Evolutionary conservation across 1,284 basidiomycete species (phyloP), one percentile per base, ranked within the genome.

Genomic region (Puccinia polysora): DNA sequence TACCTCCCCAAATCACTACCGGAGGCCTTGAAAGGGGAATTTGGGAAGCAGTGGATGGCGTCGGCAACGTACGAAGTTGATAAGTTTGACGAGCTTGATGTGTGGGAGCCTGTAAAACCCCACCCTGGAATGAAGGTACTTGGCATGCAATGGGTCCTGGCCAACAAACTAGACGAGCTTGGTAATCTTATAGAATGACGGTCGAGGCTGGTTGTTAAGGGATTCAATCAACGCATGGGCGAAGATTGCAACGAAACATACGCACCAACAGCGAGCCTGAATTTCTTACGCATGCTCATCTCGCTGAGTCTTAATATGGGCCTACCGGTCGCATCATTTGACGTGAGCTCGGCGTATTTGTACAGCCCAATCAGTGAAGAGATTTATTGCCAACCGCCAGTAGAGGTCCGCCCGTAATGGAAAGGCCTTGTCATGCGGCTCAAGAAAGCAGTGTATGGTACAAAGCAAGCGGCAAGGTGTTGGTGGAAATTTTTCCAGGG

Each of bases 151-250:
- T n/a, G n/a, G n/a, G n/a, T n/a, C n/a, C n/a, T n/a, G n/a, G n/a
- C n/a, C n/a, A n/a, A n/a, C n/a, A n/a, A n/a, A n/a, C n/a, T n/a
- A n/a, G n/a, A n/a, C n/a, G n/a, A 34, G n/a, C 45, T n/a, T 25
- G 59, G 23, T 65, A 72, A 38, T 34, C 23, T 36, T 18, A 65
- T 56, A 56, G 10, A 25, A 73, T 28, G 50, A 40, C 23, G n/a
- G n/a, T n/a, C n/a, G n/a, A n/a, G n/a, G n/a, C n/a, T n/a, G n/a
- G 74, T 75, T 18, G 74, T 65, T 40, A 38, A 56, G 28, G 74
- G 74, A 50, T 75, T 40, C 67, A 18, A 18, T 5, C 74, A 75
- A 47, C 32, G 23, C 15, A n/a, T 55, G 23, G 73, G 73, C 15
- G 28, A 64, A 18, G 70, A 74, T 36, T 74, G 50, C 70, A n/a